Evolutionary conservation across 2,329 filamentous ascomycete species (phyloP), one percentile per base, ranked within the genome.

Genomic region (Pestalotiopsis sp.): DNA sequence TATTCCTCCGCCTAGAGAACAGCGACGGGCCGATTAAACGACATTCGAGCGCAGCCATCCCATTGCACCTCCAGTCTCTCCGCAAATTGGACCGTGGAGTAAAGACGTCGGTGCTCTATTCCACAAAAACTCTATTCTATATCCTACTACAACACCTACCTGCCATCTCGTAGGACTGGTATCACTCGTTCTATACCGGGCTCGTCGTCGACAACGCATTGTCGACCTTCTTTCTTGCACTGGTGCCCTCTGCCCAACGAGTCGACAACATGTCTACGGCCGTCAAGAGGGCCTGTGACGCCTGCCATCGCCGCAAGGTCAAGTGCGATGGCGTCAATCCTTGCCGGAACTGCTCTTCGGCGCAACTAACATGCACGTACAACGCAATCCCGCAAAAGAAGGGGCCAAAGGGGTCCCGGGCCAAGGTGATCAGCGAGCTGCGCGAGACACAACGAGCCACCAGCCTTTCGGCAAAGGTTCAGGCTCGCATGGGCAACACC

Each of bases 331-430:
- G 90, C 68, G 82, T 88, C 75, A 89, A 89, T 73, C 90, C 91
- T 22, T 94, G 91, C 78, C 86, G 88, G 69, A 92, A 92, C 79
- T 93, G 91, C 79, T 84, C 85, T 13, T 87, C 89, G 7, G 89
- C 91, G 6, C 85, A 89, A 74, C 83, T 93, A 20, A 83, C 85
- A 13, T 93, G 91, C 82, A 92, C 90, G 38, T 93, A 92, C 84
- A 90, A 92, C 80, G 89, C 90, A 40, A 88, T 92, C 44, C 90
- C 90, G 1, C 91, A 92, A 80, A 93, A 92, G 81, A 93, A 93
- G 78, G 91, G 91, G 1, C 91, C 91, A 57, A 92, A 92, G 79
- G 91, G 91, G 71, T 91, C 89, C 39, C 83, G 90, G 69, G 91
- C 91, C 64, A 93, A 92, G 78, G 90, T 93, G 68, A 91, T 93